phyloP scores from a whole-genome alignment of 140 eudicot genomes.

The Erigeron philadelphicus region DNA sequence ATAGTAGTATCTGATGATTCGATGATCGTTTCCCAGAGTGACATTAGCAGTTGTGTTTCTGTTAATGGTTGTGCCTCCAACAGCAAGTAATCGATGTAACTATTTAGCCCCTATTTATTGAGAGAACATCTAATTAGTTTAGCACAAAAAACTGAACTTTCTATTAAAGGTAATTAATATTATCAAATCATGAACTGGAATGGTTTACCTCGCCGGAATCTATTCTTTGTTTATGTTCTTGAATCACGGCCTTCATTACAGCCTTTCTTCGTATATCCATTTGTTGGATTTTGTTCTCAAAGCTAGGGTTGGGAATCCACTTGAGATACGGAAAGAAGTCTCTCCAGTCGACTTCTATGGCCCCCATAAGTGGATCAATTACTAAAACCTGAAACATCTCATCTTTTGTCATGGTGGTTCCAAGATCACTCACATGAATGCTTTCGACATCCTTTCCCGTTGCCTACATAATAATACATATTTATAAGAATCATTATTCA shows the following conservation, averaged over 20 bases:
- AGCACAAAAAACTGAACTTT: neutral
- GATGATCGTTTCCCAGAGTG: constrained; percentile 65
- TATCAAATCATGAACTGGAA: neutral
- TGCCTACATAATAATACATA: constrained; percentile 32
- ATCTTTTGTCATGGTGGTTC: constrained; percentile 39
- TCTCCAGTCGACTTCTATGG: constrained; percentile 79
- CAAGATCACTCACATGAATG: constrained; percentile 50
- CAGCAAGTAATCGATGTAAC: constrained; percentile 44
- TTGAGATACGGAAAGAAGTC: constrained; percentile 65
- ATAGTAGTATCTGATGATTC: constrained; percentile 60
- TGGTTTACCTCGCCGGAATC: constrained; percentile 40
- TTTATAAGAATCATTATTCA: neutral
- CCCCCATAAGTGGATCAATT: constrained; percentile 52
- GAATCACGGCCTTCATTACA: constrained; percentile 51
- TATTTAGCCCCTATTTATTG: constrained; percentile 31
- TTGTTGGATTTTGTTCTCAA: constrained; percentile 36
- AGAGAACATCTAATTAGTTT: neutral
- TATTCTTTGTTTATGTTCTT: constrained; percentile 37
- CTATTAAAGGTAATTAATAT: neutral
- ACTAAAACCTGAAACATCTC: constrained; percentile 52
- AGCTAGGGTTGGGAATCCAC: constrained; percentile 51
- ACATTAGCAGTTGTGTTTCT: constrained; percentile 48
- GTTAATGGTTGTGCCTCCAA: constrained; percentile 44
- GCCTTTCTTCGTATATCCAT: constrained; percentile 43
- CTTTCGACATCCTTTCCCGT: constrained; percentile 44